Percentiles rank a stretch among this genome's conserved stretches.
These are phyloP conservation scores for Dothideomycetes sp. DNA, from an alignment of 2,329 filamentous ascomycete genomes.

Conservation along the genomic window DNA sequence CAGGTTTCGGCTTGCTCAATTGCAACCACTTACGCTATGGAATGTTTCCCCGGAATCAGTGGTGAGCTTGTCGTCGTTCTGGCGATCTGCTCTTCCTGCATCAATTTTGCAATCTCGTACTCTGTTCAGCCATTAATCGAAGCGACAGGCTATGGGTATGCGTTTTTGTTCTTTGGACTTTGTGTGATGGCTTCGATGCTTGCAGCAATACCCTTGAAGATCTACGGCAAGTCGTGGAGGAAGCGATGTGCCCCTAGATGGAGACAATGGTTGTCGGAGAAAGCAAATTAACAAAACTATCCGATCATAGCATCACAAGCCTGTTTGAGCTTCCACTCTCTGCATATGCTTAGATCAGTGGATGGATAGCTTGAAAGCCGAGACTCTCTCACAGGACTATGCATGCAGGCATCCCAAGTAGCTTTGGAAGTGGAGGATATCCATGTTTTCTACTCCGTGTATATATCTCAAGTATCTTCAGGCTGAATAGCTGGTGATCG, in stretches of 20 bases:
- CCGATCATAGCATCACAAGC: no score
- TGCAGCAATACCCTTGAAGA: constrained; percentile 24
- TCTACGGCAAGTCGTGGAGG: constrained; percentile 30
- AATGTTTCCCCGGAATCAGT: constrained; percentile 28
- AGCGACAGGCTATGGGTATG: constrained; percentile 23
- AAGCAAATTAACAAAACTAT: background rate
- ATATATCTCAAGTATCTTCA: no score
- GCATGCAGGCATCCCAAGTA: no score
- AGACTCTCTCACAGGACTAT: no score
- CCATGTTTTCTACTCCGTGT: no score
- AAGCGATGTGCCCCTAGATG: constrained; percentile 16
- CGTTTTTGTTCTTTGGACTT: constrained; percentile 30
- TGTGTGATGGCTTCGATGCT: constrained; percentile 22
- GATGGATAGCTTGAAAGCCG: no score
- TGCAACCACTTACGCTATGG: constrained; percentile 35
- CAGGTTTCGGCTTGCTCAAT: constrained; percentile 33
- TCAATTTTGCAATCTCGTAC: constrained; percentile 31
- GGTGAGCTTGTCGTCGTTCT: constrained; percentile 24
- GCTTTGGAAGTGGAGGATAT: no score
- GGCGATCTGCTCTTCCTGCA: constrained; percentile 22
- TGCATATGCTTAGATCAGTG: no score
- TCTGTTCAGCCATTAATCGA: constrained; percentile 34
- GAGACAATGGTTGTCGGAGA: constrained; percentile 14
- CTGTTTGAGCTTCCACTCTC: no score
- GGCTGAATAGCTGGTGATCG: no score